Evolutionary conservation across 305 asterid genomes (phyloP).

Genomic region (Solanum aculeatissimum): DNA sequence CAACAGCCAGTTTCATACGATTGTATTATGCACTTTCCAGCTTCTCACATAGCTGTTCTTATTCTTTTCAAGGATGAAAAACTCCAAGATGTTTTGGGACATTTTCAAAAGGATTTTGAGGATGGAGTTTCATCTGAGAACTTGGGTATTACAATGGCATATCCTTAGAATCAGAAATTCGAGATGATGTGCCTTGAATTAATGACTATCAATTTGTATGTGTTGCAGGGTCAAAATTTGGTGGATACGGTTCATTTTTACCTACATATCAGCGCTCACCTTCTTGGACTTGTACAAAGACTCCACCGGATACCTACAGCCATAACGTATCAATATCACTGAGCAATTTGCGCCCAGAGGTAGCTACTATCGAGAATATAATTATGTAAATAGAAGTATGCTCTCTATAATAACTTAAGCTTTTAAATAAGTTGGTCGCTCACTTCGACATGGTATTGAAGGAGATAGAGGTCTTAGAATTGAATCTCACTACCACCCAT

Average conservation of each 20-base stretch:
- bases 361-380: constrained; percentile 6
- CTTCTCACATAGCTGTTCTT: not conserved
- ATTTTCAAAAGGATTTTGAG: constrained; percentile 77
- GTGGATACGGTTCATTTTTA: constrained; percentile 93
- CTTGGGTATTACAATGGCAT: constrained; percentile 35
- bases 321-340: constrained; percentile 36
- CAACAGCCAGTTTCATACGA: not conserved
- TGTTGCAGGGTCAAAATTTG: constrained; percentile 79
- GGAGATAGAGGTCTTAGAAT: not conserved
- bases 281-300: constrained; percentile 46
- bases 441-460: not conserved
- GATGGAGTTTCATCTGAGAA: constrained; percentile 75
- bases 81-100: constrained; percentile 62
- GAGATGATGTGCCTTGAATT: not conserved
- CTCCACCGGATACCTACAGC: constrained; percentile 40
- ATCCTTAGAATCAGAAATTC: not conserved
- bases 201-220: not conserved
- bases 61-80: constrained; percentile 51
- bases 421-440: not conserved
- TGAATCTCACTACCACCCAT: not conserved
- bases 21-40: not conserved
- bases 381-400: not conserved
- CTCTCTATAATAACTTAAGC: not conserved
- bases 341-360: constrained; percentile 50
- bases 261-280: constrained; percentile 89